A percentile compares a stretch with the other conserved stretches of the same genome.
phyloP scores from a whole-genome alignment of 2,329 filamentous ascomycete species.

The Drechslerella dactyloides region DNA sequence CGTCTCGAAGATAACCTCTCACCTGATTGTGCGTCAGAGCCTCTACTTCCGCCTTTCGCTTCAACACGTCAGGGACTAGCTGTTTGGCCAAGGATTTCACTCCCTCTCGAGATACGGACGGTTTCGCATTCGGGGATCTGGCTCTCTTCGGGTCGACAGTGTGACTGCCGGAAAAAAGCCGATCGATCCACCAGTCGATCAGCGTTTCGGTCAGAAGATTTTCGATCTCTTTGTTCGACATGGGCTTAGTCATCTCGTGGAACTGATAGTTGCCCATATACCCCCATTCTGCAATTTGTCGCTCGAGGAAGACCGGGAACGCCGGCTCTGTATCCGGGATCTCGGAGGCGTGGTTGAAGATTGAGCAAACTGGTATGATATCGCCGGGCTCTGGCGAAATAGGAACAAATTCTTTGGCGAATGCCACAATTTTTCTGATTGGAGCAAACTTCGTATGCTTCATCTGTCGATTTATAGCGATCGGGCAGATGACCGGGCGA shows the following conservation, averaged over 20 bases:
- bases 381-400: slow-evolving; percentile 10
- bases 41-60: slow-evolving; percentile 5
- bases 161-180: slow-evolving; percentile 10
- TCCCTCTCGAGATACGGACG: not conserved
- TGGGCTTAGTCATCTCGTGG: slow-evolving; percentile 2
- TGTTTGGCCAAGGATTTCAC: slow-evolving; percentile 14
- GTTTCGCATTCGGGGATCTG: too few species aligned
- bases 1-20: slow-evolving; percentile 18
- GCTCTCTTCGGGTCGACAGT: not conserved
- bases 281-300: slow-evolving; percentile 13
- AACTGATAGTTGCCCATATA: slow-evolving; percentile 43
- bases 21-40: slow-evolving; percentile 4
- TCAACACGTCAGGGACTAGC: slow-evolving; percentile 13
- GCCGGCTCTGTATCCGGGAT: slow-evolving; percentile 15
- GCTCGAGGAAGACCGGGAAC: slow-evolving; percentile 39
- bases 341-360: not conserved
- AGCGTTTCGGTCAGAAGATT: slow-evolving; percentile 9
- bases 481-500: slow-evolving; percentile 5
- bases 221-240: slow-evolving; percentile 21
- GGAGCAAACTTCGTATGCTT: slow-evolving; percentile 1
- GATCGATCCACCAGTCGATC: slow-evolving; percentile 22
- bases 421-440: slow-evolving; percentile 12
- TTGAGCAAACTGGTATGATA: slow-evolving; percentile 15
- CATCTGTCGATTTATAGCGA: too few species aligned
- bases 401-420: slow-evolving; percentile 16